These are phyloP conservation scores for Wickerhamiella cacticola DNA, from an alignment of 805 yeast species.

Conservation along the genomic window DNA sequence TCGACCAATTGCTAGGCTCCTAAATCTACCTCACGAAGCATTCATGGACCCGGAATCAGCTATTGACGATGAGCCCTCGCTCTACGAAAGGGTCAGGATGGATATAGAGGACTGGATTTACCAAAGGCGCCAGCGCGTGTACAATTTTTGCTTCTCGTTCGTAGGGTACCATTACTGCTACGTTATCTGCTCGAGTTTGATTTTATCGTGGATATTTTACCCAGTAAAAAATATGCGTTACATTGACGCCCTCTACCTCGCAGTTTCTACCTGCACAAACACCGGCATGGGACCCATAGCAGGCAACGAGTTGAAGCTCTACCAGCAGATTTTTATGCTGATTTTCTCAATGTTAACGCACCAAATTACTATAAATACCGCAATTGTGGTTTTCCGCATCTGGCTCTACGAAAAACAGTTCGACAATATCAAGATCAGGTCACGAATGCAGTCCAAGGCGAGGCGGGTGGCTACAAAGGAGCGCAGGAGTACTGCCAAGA, in stretches of 20 bases:
- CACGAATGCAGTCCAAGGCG: slow-evolving; percentile 71
- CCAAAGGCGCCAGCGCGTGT: background rate
- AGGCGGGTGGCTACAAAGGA: slow-evolving; percentile 56
- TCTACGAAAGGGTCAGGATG: background rate
- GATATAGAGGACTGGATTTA: background rate
- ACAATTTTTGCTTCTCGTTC: slow-evolving; percentile 15
- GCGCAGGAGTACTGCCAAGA: slow-evolving; percentile 38
- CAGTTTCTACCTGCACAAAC: slow-evolving; percentile 72
- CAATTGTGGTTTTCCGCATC: slow-evolving; percentile 60
- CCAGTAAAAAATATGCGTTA: slow-evolving; percentile 57
- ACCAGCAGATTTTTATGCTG: slow-evolving; percentile 71
- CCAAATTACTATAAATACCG: slow-evolving; percentile 79
- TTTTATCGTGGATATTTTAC: slow-evolving; percentile 65
- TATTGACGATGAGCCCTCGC: background rate
- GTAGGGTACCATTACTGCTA: slow-evolving; percentile 39
- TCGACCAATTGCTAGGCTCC: background rate
- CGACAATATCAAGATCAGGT: slow-evolving; percentile 63
- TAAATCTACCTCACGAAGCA: background rate
- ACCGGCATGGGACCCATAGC: slow-evolving; percentile 83
- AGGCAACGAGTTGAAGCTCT: slow-evolving; percentile 47
- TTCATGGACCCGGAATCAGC: background rate
- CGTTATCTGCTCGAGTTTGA: slow-evolving; percentile 43
- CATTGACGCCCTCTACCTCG: slow-evolving; percentile 67
- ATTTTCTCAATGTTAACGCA: slow-evolving; percentile 55
- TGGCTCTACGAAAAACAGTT: slow-evolving; percentile 85